phyloP scores from a whole-genome alignment of 2,329 filamentous ascomycete species.

The Fusarium goolgardi region DNA sequence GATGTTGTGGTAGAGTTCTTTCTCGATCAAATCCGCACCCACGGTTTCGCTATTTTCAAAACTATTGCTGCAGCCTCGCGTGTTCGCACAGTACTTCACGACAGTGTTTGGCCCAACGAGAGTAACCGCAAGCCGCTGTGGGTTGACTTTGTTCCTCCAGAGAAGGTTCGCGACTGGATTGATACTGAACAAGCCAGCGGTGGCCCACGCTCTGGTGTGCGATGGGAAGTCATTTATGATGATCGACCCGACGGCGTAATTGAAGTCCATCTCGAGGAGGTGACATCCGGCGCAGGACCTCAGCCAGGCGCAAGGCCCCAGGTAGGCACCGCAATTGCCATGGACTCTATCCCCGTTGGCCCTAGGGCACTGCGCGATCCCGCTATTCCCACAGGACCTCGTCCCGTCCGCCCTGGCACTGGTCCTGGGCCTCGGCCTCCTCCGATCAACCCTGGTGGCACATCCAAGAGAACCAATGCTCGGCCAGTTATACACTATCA shows the following conservation, averaged over 20 bases:
- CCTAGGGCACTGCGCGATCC: slow-evolving; percentile 49
- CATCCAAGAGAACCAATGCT: slow-evolving; percentile 54
- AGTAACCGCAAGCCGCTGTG: slow-evolving; percentile 84
- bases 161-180: slow-evolving; percentile 80
- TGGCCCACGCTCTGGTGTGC: slow-evolving; percentile 51
- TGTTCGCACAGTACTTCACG: slow-evolving; percentile 81
- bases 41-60: slow-evolving; percentile 82
- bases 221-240: slow-evolving; percentile 82
- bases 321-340: slow-evolving; percentile 36
- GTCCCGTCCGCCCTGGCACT: slow-evolving; percentile 52
- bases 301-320: slow-evolving; percentile 33
- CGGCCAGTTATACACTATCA: slow-evolving; percentile 59
- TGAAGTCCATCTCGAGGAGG: slow-evolving; percentile 63
- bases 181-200: slow-evolving; percentile 69
- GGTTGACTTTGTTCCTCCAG: slow-evolving; percentile 88
- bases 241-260: slow-evolving; percentile 65
- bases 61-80: slow-evolving; percentile 77
- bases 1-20: slow-evolving; percentile 74
- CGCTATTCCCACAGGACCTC: slow-evolving; percentile 52
- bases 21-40: slow-evolving; percentile 86
- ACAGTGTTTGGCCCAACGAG: slow-evolving; percentile 87
- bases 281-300: slow-evolving; percentile 35
- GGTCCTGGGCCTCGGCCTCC: slow-evolving; percentile 45
- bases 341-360: slow-evolving; percentile 54
- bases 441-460: slow-evolving; percentile 35